Evolutionary conservation across 306 rosid species (phyloP), one percentile per base, ranked within the genome.

Genomic region (Vigna angularis): DNA sequence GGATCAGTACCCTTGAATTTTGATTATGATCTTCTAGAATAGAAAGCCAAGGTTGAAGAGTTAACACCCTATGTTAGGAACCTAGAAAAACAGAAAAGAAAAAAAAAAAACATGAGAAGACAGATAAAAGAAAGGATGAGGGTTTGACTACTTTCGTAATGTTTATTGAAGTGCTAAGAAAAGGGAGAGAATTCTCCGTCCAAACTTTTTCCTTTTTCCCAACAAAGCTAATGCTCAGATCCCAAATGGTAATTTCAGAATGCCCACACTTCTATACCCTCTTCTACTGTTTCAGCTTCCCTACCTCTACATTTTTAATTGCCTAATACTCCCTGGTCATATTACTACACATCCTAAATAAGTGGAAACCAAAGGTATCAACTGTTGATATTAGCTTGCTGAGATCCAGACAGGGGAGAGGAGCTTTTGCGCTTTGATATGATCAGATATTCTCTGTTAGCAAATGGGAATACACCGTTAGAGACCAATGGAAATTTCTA

Each of bases 41-140:
- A 59, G 73, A 64, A 81, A 55, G 72, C 22, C 26, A 62, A 73
- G 68, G 11, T 73, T 84, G 82, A 74, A 50, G 20, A 63, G 57
- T 75, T 42, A 17, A 49, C 51, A 45, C 51, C 63, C 77, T 72
- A 55, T 67, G 56, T 45, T 67, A 44, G 56, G 72, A 68, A 68
- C 57, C 52, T 17, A 66, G n/a, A 66, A 66, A 11, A 1, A 45
- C 40, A 24, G 6, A 66, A 4, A 30, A 30, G 34, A 30, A 30
- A 30, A 30, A 30, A 30, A 30, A 66, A 14, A 67, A 10, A 12
- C 20, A 67, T 67, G 55, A 66, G 32, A 12, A 22, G 20, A 66
- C 26, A 17, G 71, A 34, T 16, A 66, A 42, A 18, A 38, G 71
- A 66, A 18, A 34, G 47, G 69, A 63, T 16, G 22, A 34, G 12